Evolutionary conservation across 208 protist genomes (phyloP), one percentile per base, ranked within the genome.

Genomic region (Acanthamoeba healyi): DNA sequence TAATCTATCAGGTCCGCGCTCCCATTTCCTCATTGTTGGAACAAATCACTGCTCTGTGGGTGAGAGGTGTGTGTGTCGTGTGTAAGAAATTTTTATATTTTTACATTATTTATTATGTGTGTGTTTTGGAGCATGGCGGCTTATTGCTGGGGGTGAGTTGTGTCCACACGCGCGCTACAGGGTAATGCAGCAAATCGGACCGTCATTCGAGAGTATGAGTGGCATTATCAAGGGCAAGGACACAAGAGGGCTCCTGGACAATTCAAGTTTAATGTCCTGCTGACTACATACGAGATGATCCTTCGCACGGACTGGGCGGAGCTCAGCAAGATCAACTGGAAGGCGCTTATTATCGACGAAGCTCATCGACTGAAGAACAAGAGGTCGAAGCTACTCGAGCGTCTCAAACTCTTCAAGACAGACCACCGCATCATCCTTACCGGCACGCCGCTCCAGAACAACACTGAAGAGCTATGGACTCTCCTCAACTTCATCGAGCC

Each of bases 361-460:
- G 99, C 98, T 5, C 99, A 99, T 95, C 97, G 99, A n/a, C 95
- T 99, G 19, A 97, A 97, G 89, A 97, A 96, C 87, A 84, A 63
- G n/a, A 32, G 61, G 24, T 79, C 81, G 24, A 79, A 94, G 49
- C 90, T 96, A 0, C n/a, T 79, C 63, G 74, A 95, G 44, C 44
- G 32, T n/a, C 56, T 96, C 14, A 15, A 91, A 4, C 46, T 29
- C 9, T 95, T 94, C 67, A 88, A 90, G n/a, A 49, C 94, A 4
- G 38, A 95, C 15, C 94, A 96, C 67, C 58, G 17, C 19, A 29
- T 96, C 26, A 56, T 97, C 29, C 94, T 97, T 3, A 96, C 94
- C 14, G 99, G 99, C 42, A 99, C 99, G 12, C 99, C 99, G 22
- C 96, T 99, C 70, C 99, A 99, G 94, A 99, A 99, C 97, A 98